Evolutionary conservation across 768 basidiomycete species (phyloP), one percentile per base, ranked within the genome.

Genomic region (Imleria badia): DNA sequence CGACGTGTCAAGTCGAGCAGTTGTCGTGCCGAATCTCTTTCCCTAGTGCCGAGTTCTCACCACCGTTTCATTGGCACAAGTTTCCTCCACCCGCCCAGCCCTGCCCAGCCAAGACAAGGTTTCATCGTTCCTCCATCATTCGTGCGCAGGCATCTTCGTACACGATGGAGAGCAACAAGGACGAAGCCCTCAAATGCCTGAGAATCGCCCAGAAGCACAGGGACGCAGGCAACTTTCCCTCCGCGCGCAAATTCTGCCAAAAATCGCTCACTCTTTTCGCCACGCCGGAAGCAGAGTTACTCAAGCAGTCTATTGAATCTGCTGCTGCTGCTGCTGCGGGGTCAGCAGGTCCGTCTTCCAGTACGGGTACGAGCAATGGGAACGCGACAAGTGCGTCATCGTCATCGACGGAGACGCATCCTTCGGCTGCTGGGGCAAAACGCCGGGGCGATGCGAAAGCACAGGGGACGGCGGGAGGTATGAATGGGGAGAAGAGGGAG

Each of bases 241-340:
- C 89, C 3, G 93, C 95, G 1, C 83, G 87, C 67, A 92, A 91
- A 70, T 95, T 98, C 76, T 88, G 86, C 56, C 83, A 86, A 71
- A 98, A 98, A 73, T 92, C 89, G 12, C 82, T 94, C 56, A 76
- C 85, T 7, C 79, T 98, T 41, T 94, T 89, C 71, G 77, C 85
- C 48, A 94, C 93, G 0, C 78, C 85, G 11, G 85, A 92, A 68
- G 95, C 87, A 13, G 67, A 76, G 39, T 80, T 80, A 54, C 73
- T 96, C 34, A 78, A 94, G 33, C 78, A 78, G 13, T 73, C 80
- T 13, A 83, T 97, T 36, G 83, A 91, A 54, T 68, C 81, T 31
- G 80, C 84, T 22, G 74, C 77, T 47, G 74, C 77, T 47, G 60
- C 72, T 5, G 58, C 68, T 5, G 61, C 72, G 11, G 58, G 65